phyloP scores from a whole-genome alignment of 129 eudicot genomes.

The Mikania micrantha region DNA sequence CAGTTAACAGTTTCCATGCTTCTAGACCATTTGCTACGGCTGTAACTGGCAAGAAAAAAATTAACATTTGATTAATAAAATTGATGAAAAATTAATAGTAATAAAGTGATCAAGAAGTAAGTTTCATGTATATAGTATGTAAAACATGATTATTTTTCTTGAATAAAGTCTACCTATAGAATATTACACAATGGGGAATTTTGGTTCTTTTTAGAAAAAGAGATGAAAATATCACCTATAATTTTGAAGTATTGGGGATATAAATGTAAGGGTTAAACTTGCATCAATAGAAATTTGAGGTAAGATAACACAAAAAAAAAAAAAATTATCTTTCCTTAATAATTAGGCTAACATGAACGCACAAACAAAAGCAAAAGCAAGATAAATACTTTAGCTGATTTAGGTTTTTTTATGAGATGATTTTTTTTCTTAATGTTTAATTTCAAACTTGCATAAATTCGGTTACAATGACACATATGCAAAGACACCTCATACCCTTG shows the following conservation, averaged over 20 bases:
- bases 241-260: neutral
- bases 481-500: constrained; percentile 9
- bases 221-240: neutral
- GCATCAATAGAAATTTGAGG: neutral
- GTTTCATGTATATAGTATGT: neutral
- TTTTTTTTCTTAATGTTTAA: neutral
- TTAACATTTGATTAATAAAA: constrained; percentile 1
- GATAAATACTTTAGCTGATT: neutral
- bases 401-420: neutral
- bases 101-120: constrained; percentile 2
- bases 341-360: constrained; percentile 8
- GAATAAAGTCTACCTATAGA: constrained; percentile 2
- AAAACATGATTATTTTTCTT: constrained; percentile 1
- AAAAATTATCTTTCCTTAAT: neutral
- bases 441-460: neutral
- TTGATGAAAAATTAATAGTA: neutral
- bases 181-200: neutral
- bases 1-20: constrained; percentile 82
- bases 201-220: neutral
- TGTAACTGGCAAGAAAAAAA: constrained; percentile 40
- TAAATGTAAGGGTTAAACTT: constrained; percentile 8
- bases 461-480: constrained; percentile 2
- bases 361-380: constrained; percentile 4
- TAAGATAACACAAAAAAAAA: neutral
- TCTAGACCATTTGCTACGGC: constrained; percentile 79